Evolutionary conservation across 768 basidiomycete genomes (phyloP).

Genomic region (Royoungia palumana): DNA sequence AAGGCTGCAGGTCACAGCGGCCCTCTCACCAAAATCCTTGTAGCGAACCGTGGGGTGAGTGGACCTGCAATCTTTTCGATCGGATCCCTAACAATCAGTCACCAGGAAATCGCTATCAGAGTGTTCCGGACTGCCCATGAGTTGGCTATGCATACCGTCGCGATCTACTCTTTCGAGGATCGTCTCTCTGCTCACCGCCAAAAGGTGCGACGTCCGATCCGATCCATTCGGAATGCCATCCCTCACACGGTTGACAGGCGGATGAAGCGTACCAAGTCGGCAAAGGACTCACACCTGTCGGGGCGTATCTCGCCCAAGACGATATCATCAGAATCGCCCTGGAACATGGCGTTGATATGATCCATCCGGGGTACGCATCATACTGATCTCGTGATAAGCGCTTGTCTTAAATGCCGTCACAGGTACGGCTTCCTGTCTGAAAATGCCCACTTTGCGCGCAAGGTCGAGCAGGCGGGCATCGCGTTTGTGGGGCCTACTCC

Average conservation of each 20-base stretch:
- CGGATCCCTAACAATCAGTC: constrained; percentile 7
- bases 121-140: constrained; percentile 99
- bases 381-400: not conserved
- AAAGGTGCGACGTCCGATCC: constrained; percentile 60
- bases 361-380: constrained; percentile 82
- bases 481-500: constrained; percentile 96
- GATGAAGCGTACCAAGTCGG: constrained; percentile 99
- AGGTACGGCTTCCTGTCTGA: constrained; percentile 98
- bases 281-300: constrained; percentile 93
- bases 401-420: constrained; percentile 6
- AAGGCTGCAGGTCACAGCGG: constrained; percentile 90
- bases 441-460: constrained; percentile 94
- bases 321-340: constrained; percentile 96
- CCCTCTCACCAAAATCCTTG: constrained; percentile 86
- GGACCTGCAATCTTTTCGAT: constrained; percentile 2
- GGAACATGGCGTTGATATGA: constrained; percentile 99
- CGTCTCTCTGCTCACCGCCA: constrained; percentile 95
- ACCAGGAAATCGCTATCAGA: constrained; percentile 96
- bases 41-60: constrained; percentile 87
- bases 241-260: constrained; percentile 49
- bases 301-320: constrained; percentile 94
- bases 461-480: constrained; percentile 96
- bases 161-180: constrained; percentile 98
- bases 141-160: constrained; percentile 98
- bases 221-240: constrained; percentile 27